Evolutionary conservation across 352 stramenopile species (phyloP), one percentile per base, ranked within the genome.

Genomic region (Phytophthora pistaciae): DNA sequence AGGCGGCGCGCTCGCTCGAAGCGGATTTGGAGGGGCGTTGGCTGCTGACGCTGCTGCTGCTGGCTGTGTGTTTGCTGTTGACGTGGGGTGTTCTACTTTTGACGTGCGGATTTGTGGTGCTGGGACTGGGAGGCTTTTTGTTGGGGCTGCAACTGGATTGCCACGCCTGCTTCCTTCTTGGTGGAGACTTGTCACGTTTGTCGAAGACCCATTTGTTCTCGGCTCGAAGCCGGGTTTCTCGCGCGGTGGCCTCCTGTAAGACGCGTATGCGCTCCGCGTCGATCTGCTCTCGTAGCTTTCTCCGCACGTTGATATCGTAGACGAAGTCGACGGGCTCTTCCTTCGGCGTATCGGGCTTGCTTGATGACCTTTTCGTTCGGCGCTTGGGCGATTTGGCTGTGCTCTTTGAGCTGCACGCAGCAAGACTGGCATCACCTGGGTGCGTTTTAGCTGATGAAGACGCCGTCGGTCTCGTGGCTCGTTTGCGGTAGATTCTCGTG

Each of bases 241-340:
- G 74, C 11, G 58, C 70, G 3, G 48, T 64, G 1, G 77, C 71
- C 20, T 77, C 68, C 16, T 75, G 65, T 0, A 80, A 67, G 3
- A 84, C 36, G 6, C 80, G 65, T 1, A 40, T 21, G 6, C 88
- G 85, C 25, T 91, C 82, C 21, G 49, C 62, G 53, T 95, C 88
- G 48, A 93, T 71, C 55, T 82, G 68, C n/a, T 88, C 74, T 5
- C 88, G 81, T 29, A 95, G 68, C 54, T 68, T 66, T 31, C 84
- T 79, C 27, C 87, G 77, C 14, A 84, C 66, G 44, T 72, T 60
- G 27, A 92, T 57, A 66, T 95, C 85, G 69, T 95, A 95, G 4
- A 92, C 83, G 71, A 91, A 95, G 59, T 95, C 87, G 3, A 92
- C 58, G 0, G 68, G 56, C 20, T 81, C 64, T 21, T 42, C 7